Evolutionary conservation across 2,329 filamentous ascomycete species (phyloP), one percentile per base, ranked within the genome.

Genomic region (Botrytis squamosa): DNA sequence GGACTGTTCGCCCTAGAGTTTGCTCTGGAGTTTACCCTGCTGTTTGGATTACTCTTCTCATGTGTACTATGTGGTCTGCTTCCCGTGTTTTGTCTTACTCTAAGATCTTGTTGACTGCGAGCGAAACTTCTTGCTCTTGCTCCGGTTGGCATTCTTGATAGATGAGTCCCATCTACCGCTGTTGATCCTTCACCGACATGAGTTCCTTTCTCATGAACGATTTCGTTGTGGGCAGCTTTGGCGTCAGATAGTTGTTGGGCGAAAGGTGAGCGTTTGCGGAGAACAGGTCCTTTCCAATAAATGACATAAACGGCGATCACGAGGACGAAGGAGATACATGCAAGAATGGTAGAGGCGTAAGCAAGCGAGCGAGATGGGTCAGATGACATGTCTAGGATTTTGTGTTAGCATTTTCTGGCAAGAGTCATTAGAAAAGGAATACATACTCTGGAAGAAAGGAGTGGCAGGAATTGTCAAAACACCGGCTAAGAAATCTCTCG

Each of bases 401-500:
- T 46, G 25, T 55, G n/a, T 68, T 68, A 60, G 46, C 33, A 36
- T 16, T 40, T 6, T 29, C 40, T 4, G 4, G 22, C 4, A 22
- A 8, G 20, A 25, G 60, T 49, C 3, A 8, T 18, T n/a, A 14
- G 25, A 7, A 40, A 10, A 16, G n/a, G 10, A 62, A 75, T 77
- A 77, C 79, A 77, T 78, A 80, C 79, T 88, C 66, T 82, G 79
- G 81, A 89, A 90, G 82, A 91, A 89, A 0, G 91, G 91, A 0
- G 87, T 87, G 0, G 91, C 89, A 22, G 90, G 91, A 68, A 93
- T 85, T 0, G 91, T 92, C 1, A 93, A 87, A 14, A 93, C 85
- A 81, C 92, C 92, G 2, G 92, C 92, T 0, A 94, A 83, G 82
- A 93, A 90, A 79, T 94, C 92, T 76, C 92, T 87, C 4, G 91